Evolutionary conservation across 352 stramenopile genomes (phyloP).

Genomic region (Globisporangium parvum): DNA sequence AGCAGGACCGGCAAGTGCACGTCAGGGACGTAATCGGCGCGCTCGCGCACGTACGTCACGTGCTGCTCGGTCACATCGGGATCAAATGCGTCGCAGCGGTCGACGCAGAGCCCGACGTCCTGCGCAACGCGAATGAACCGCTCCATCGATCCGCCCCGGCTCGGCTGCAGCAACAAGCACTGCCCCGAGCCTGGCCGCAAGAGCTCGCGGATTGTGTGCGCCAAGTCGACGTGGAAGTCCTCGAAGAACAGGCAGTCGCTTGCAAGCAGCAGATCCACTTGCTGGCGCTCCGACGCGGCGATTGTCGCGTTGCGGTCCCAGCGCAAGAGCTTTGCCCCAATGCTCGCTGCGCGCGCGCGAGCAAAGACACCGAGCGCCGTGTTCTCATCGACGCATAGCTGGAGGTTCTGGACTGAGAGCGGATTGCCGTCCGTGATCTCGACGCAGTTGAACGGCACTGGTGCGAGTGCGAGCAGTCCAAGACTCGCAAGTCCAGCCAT

Average conservation of each 20-base stretch:
- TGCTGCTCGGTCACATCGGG: conserved; percentile 29
- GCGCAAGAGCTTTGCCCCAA: conserved; percentile 43
- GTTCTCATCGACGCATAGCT: conserved; percentile 58
- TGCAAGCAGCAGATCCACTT: conserved; percentile 77
- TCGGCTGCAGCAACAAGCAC: conserved; percentile 74
- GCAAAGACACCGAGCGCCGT: conserved; percentile 16
- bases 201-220: conserved; percentile 54
- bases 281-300: conserved; percentile 21
- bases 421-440: conserved; percentile 77
- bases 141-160: conserved; percentile 68
- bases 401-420: conserved; percentile 57
- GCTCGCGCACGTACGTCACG: conserved; percentile 21
- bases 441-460: conserved; percentile 31
- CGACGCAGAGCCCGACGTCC: conserved; percentile 28
- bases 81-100: conserved; percentile 36
- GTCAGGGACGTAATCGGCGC: conserved; percentile 55
- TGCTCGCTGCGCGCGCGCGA: not conserved
- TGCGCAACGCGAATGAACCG: conserved; percentile 53
- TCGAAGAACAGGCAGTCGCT: conserved; percentile 88
- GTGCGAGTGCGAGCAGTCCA: conserved; percentile 45
- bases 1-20: conserved; percentile 66
- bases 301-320: conserved; percentile 52
- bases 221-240: conserved; percentile 77
- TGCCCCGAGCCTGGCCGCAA: conserved; percentile 30
- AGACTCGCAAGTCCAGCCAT: conserved; percentile 74